Evolutionary conservation across 306 rosid species (phyloP), one percentile per base, ranked within the genome.

Genomic region (Vigna nakashimae): DNA sequence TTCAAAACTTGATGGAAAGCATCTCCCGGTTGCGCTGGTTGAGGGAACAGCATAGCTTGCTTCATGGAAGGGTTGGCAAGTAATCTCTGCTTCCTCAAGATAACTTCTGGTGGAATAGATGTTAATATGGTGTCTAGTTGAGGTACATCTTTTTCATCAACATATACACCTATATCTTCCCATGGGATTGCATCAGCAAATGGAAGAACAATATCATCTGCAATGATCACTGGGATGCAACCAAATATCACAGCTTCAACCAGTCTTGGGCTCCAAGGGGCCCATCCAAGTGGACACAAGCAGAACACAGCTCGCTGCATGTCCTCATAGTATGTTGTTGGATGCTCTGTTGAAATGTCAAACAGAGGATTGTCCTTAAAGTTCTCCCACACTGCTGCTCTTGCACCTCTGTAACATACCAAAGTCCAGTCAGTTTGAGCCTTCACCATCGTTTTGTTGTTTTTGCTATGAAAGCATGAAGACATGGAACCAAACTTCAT

Each of bases 311-410:
- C 98, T 42, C 98, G 88, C 79, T 92, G 97, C 98, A 95, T 92
- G 90, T 92, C 98, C 82, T 95, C 98, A 12, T 95, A 95, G 82
- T 95, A 95, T 20, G 98, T 95, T 28, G 92, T 86, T 28, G 98
- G 98, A 77, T 95, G 98, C 79, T 95, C 98, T 0, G 98, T 92
- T 51, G 98, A 95, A 66, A 95, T 91, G 86, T 95, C 98, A 86
- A 95, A 95, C 58, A 95, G 89, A 7, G 98, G 98, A 76, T 92
- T 95, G 90, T 92, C 88, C 85, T 95, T 95, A 30, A 95, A 95
- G 86, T 95, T 95, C 90, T 95, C 98, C 98, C 98, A 95, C 74
- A 95, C 97, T 53, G 98, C 98, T 66, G 97, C 97, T 49, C 97
- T 84, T 78, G 97, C 97, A 52, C 97, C 97, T 85, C 97, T 92